These are phyloP conservation scores for Chalciporus sp. DNA, from an alignment of 1,284 basidiomycete genomes.

Conservation along the genomic window DNA sequence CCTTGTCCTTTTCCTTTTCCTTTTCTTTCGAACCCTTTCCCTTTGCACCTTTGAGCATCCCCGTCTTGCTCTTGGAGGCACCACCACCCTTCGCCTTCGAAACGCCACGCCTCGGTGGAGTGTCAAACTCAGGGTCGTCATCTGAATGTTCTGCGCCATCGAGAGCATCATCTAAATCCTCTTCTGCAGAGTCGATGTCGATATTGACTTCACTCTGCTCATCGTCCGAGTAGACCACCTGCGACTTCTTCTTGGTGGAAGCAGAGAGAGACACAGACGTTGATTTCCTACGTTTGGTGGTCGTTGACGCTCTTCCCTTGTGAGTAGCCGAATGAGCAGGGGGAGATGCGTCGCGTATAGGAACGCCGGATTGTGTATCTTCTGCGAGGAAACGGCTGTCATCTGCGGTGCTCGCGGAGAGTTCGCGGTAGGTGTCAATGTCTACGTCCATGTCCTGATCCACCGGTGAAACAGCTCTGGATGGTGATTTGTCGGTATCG, in stretches of 20 bases:
- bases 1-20: slow-evolving; percentile 38
- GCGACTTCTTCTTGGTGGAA: slow-evolving; percentile 20
- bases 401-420: slow-evolving; percentile 4
- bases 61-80: slow-evolving; percentile 26
- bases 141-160: slow-evolving; percentile 29
- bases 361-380: background rate
- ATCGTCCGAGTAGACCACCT: slow-evolving; percentile 29
- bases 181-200: slow-evolving; percentile 23
- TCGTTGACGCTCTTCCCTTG: slow-evolving; percentile 3
- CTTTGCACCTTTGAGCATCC: slow-evolving; percentile 22
- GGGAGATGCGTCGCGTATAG: background rate
- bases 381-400: slow-evolving; percentile 28
- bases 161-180: slow-evolving; percentile 19
- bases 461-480: background rate
- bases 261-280: background rate
- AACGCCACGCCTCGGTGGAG: slow-evolving; percentile 30
- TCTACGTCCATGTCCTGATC: slow-evolving; percentile 28
- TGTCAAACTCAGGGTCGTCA: slow-evolving; percentile 39
- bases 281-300: slow-evolving; percentile 16
- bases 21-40: slow-evolving; percentile 30
- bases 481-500: slow-evolving; percentile 16
- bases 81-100: slow-evolving; percentile 26
- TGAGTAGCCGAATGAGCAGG: background rate
- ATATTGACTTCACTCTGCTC: slow-evolving; percentile 29
- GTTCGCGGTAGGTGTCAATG: slow-evolving; percentile 15